Percentiles rank a stretch among this genome's conserved stretches.
phyloP scores from a whole-genome alignment of 805 yeast species.

The Torulaspora gathmanii region DNA sequence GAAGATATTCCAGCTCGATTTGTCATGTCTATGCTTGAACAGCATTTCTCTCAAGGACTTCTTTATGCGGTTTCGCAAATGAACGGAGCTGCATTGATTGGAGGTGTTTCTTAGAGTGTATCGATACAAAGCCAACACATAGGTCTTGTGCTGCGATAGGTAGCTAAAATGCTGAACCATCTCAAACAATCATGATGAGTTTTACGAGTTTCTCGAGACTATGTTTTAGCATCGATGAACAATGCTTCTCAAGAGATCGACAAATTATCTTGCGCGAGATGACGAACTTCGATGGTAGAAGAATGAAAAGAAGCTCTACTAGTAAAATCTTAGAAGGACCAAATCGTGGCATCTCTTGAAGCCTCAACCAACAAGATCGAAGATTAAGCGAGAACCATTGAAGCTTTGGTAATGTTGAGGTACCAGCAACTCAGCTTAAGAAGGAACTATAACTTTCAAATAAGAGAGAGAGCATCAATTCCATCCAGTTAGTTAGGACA shows the following conservation, averaged over 20 bases:
- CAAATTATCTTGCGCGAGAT: background rate
- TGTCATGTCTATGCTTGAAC: slow-evolving; percentile 20
- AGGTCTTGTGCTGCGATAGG: slow-evolving; percentile 27
- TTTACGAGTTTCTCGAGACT: too few species aligned
- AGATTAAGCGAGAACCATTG: too few species aligned
- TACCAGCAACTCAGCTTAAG: too few species aligned
- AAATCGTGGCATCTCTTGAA: too few species aligned
- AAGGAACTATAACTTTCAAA: too few species aligned
- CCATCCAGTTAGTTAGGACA: too few species aligned
- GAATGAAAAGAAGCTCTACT: background rate
- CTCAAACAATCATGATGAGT: background rate
- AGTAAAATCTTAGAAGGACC: background rate
- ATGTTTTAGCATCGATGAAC: too few species aligned
- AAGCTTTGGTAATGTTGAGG: too few species aligned
- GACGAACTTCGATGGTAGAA: background rate
- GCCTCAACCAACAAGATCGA: too few species aligned
- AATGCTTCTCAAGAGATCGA: background rate
- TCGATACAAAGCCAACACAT: slow-evolving; percentile 33
- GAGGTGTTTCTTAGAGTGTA: slow-evolving; percentile 29
- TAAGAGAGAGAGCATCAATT: too few species aligned
- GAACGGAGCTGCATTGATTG: slow-evolving; percentile 15
- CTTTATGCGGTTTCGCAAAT: slow-evolving; percentile 14
- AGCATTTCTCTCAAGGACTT: slow-evolving; percentile 9
- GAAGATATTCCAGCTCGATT: slow-evolving; percentile 28
- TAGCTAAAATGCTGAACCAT: slow-evolving; percentile 34